Evolutionary conservation across 306 rosid species (phyloP).

Genomic region (Carpinus fangiana): DNA sequence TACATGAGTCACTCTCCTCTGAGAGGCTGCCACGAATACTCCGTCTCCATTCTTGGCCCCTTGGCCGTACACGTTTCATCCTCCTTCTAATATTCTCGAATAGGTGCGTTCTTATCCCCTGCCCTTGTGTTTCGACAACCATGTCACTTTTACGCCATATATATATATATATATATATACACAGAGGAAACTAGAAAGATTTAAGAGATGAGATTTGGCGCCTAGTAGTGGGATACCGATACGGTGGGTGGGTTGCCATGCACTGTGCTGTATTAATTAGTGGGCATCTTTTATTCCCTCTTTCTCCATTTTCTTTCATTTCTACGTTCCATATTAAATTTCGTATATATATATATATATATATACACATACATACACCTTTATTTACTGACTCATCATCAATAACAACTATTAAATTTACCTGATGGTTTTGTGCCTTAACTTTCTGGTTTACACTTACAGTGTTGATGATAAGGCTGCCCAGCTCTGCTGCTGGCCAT

Average conservation of each 20-base stretch:
- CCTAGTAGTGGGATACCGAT: neutral
- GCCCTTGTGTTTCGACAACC: neutral
- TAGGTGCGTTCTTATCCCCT: neutral
- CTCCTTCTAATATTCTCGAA: neutral
- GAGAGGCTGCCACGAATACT: neutral
- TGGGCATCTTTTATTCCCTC: too few relatives aligned
- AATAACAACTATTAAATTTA: neutral
- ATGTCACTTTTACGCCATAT: neutral
- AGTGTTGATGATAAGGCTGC: neutral
- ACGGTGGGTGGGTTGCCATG: slow-evolving; percentile 3
- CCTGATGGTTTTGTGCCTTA: too few relatives aligned
- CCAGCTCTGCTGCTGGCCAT: neutral
- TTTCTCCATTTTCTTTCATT: neutral
- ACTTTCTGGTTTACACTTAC: neutral
- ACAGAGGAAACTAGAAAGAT: neutral
- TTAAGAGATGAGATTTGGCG: neutral
- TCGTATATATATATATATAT: neutral
- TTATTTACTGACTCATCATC: neutral
- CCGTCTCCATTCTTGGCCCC: neutral
- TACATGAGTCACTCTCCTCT: neutral
- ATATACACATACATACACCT: too few relatives aligned
- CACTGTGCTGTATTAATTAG: neutral
- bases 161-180: neutral
- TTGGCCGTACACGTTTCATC: neutral
- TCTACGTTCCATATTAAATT: neutral